Evolutionary conservation across 495 filamentous ascomycete species (phyloP).

Genomic region (Penicillium parvum): DNA sequence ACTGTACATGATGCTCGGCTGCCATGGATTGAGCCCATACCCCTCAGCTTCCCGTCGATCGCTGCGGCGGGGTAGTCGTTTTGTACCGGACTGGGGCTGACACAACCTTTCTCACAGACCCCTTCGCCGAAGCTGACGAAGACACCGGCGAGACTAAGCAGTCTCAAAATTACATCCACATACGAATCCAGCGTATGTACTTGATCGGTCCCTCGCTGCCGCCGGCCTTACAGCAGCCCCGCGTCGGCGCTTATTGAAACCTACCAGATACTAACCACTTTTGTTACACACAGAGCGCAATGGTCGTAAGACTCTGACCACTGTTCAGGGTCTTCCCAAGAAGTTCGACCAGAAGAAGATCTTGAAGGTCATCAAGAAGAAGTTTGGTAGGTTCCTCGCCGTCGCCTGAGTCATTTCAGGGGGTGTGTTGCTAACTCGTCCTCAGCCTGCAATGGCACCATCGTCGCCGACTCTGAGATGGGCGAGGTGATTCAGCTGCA

Average conservation of each 20-base stretch:
- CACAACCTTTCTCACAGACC: slow-evolving; percentile 60
- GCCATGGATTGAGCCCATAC: neutral
- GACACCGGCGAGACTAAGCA: slow-evolving; percentile 88
- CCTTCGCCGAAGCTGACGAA: slow-evolving; percentile 99
- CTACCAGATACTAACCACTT: slow-evolving; percentile 19
- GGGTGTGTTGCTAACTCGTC: slow-evolving; percentile 16
- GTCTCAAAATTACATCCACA: slow-evolving; percentile 98
- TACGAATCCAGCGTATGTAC: slow-evolving; percentile 96
- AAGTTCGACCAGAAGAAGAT: slow-evolving; percentile 99
- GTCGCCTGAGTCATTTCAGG: slow-evolving; percentile 1
- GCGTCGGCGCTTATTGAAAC: slow-evolving; percentile 8
- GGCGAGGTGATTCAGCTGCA: slow-evolving; percentile 99
- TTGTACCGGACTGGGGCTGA: slow-evolving; percentile 33
- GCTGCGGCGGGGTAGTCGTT: slow-evolving; percentile 36
- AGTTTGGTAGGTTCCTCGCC: slow-evolving; percentile 71
- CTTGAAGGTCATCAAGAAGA: slow-evolving; percentile 99
- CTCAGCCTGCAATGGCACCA: slow-evolving; percentile 99
- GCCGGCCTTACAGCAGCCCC: slow-evolving; percentile 1
- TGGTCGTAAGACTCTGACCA: slow-evolving; percentile 99
- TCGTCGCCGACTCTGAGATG: slow-evolving; percentile 95
- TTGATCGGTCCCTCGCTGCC: slow-evolving; percentile 9
- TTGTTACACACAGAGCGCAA: slow-evolving; percentile 73
- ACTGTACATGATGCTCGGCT: neutral
- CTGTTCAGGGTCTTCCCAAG: slow-evolving; percentile 94
- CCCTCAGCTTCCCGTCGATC: slow-evolving; percentile 6